These are phyloP conservation scores for Corinectria fuckeliana DNA, from an alignment of 2,329 filamentous ascomycete species.

Conservation along the genomic window DNA sequence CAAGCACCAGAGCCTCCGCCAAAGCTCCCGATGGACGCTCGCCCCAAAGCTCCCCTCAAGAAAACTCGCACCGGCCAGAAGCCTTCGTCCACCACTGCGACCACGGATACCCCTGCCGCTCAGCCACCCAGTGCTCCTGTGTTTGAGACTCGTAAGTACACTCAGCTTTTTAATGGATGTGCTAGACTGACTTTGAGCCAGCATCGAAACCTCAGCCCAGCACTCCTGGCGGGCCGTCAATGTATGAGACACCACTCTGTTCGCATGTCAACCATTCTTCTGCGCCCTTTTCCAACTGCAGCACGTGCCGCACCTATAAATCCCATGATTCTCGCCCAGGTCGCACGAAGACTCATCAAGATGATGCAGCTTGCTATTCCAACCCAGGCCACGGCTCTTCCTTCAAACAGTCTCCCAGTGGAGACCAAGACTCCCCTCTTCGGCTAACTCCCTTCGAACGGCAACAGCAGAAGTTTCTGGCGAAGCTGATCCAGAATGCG, in stretches of 20 bases:
- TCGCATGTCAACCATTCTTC: conserved; percentile 24
- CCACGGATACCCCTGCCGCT: conserved; percentile 11
- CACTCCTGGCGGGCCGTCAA: conserved; percentile 46
- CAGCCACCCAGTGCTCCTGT: conserved; percentile 19
- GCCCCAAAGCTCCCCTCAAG: conserved; percentile 34
- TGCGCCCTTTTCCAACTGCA: conserved; percentile 18
- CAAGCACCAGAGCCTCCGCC: conserved; percentile 11
- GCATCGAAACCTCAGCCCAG: conserved; percentile 22
- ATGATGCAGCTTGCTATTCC: conserved; percentile 21
- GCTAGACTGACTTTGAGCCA: conserved; percentile 11
- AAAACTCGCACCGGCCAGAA: conserved; percentile 33
- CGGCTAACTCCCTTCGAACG: conserved; percentile 48
- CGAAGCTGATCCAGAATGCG: conserved; percentile 45
- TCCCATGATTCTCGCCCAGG: neutral
- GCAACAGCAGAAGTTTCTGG: conserved; percentile 47
- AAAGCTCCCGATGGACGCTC: conserved; percentile 21
- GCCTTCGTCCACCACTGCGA: conserved; percentile 4
- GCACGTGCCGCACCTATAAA: conserved; percentile 17
- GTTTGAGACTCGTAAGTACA: conserved; percentile 23
- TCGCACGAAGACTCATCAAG: conserved; percentile 8
- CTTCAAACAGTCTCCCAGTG: conserved; percentile 41
- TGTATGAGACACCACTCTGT: conserved; percentile 51
- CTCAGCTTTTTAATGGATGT: neutral
- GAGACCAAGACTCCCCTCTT: conserved; percentile 32
- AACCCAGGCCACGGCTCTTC: conserved; percentile 8